phyloP scores from a whole-genome alignment of 1,139 yeast species.

The Kazachstania sp. region DNA sequence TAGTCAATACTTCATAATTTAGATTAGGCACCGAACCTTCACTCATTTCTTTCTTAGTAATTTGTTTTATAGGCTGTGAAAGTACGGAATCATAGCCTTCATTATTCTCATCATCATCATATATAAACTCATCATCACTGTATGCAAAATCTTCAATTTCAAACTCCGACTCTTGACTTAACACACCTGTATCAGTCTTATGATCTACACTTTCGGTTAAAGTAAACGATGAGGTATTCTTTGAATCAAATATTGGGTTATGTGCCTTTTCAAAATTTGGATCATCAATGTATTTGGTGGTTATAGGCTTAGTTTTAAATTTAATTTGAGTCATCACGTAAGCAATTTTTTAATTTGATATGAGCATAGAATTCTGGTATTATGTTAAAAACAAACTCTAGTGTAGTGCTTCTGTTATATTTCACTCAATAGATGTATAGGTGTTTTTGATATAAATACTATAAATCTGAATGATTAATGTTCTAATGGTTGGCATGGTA shows the following conservation, averaged over 20 bases:
- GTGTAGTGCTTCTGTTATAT: too few species aligned
- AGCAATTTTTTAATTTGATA: not conserved
- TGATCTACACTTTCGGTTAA: not conserved
- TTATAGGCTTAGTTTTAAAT: not conserved
- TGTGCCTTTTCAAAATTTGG: not conserved
- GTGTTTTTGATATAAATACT: too few species aligned
- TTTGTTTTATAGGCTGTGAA: constrained; percentile 5
- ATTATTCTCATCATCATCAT: constrained; percentile 10
- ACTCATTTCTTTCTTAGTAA: constrained; percentile 9
- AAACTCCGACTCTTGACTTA: constrained; percentile 19
- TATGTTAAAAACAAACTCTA: too few species aligned
- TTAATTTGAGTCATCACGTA: not conserved
- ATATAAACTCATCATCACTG: constrained; percentile 18
- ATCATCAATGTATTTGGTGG: not conserved
- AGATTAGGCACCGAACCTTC: constrained; percentile 22
- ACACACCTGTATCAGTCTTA: constrained; percentile 1
- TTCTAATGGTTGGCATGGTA: too few species aligned
- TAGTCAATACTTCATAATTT: constrained; percentile 26
- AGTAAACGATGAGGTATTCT: constrained; percentile 1
- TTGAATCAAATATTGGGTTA: not conserved
- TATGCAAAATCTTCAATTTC: constrained; percentile 26
- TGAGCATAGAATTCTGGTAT: too few species aligned
- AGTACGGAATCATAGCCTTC: constrained; percentile 17
- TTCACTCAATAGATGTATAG: too few species aligned
- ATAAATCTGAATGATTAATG: too few species aligned